phyloP scores from a whole-genome alignment of 139 green algal genomes.

The Closterium sp. region DNA sequence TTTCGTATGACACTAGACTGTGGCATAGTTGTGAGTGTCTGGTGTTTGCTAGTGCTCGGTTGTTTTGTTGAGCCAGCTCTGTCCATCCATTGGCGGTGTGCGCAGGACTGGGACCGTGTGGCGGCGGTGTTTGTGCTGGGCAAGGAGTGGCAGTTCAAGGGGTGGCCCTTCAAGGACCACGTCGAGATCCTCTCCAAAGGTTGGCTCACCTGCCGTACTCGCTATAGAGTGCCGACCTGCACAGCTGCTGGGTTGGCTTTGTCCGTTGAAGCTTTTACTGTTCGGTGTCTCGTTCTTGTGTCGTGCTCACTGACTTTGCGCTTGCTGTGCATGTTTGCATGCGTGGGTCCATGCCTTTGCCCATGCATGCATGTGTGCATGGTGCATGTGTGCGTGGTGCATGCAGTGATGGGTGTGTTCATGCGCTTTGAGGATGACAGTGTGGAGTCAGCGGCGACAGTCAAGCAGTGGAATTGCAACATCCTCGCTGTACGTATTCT shows the following conservation, averaged over 20 bases:
- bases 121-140: constrained; percentile 70
- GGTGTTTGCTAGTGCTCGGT: neutral
- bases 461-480: constrained; percentile 39
- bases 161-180: constrained; percentile 57
- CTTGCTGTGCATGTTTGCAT: neutral
- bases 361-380: neutral
- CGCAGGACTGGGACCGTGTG: constrained; percentile 63
- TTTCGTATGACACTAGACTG: neutral
- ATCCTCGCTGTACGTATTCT: constrained; percentile 33
- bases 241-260: too few species aligned
- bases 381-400: neutral
- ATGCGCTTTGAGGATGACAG: constrained; percentile 42
- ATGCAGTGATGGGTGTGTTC: constrained; percentile 37
- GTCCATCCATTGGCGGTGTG: too few species aligned
- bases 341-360: neutral
- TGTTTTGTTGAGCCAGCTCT: too few species aligned
- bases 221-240: neutral
- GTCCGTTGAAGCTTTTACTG: neutral
- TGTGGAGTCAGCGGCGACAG: constrained; percentile 22
- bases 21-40: too few species aligned
- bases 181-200: constrained; percentile 23
- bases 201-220: neutral
- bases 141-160: constrained; percentile 74
- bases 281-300: neutral
- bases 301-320: neutral